Evolutionary conservation across 495 filamentous ascomycete species (phyloP), one percentile per base, ranked within the genome.

Genomic region (Neurospora sublineolata): DNA sequence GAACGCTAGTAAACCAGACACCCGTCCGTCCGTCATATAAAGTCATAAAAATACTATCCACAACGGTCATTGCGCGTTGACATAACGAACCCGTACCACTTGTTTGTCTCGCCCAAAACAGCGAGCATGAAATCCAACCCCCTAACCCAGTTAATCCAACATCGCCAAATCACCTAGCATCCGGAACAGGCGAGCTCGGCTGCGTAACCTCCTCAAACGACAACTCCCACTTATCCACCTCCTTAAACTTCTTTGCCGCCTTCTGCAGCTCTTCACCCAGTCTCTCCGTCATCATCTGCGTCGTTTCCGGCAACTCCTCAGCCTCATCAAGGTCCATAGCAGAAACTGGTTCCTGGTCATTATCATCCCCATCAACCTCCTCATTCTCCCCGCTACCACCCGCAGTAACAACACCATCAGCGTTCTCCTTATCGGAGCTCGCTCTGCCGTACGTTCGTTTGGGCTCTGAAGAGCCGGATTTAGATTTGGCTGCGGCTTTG

Each of bases 221-320:
- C 37, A 86, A 73, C 72, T 84, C 79, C 82, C 82, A 86, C 77
- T 80, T 75, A 68, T 86, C 84, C 37, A 86, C 83, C 74, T 85
- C 83, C 74, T 84, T 80, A 38, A 86, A 86, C 78, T 85, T 85
- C 73, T 82, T 80, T n/a, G 73, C 75, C 37, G 83, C 83, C 23
- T 78, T 77, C 73, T 82, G 79, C 58, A 86, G 75, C 80, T 86
- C 84, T 69, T 82, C 80, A 10, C 76, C 71, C 18, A 80, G 58
- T 68, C 81, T 68, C 58, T 73, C 77, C 70, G 73, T 73, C 72
- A 79, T 81, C 73, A 75, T 72, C 75, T 70, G 70, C 37, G 70
- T 79, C 40, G 75, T 76, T 27, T 70, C 72, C 8, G 72, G 72
- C 37, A 73, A 20, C 20, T 73, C 76, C 12, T 77, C 74, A 11